Conservation (phyloP, 2,329 filamentous ascomycete species). For the Colletotrichum ledebouriae region DNA sequence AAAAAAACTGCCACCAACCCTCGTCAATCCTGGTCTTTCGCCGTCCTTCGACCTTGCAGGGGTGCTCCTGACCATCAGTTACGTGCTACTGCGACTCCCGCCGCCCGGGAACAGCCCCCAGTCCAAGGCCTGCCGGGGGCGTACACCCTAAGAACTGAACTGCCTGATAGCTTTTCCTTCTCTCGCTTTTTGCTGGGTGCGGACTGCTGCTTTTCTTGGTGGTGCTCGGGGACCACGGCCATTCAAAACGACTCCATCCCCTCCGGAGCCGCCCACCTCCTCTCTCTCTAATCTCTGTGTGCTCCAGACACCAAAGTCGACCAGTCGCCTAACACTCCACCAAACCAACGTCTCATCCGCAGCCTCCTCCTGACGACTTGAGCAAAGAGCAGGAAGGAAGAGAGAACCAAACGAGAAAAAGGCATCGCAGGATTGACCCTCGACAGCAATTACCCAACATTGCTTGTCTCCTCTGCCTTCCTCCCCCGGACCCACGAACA, state of each 20-base stretch:
- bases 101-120: constrained; percentile 36
- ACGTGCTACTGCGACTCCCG: constrained; percentile 40
- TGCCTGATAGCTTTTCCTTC: constrained; percentile 36
- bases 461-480: constrained; percentile 33
- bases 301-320: constrained; percentile 41
- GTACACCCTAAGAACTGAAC: constrained; percentile 9
- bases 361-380: constrained; percentile 22
- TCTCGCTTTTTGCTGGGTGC: constrained; percentile 27
- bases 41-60: constrained; percentile 31
- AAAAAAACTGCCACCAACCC: neutral
- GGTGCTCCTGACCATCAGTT: constrained; percentile 41
- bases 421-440: constrained; percentile 38
- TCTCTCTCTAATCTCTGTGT: constrained; percentile 39
- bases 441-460: constrained; percentile 24
- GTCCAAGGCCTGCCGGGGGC: constrained; percentile 20
- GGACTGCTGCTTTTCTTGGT: neutral
- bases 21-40: constrained; percentile 19
- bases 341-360: neutral
- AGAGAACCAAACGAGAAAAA: constrained; percentile 13
- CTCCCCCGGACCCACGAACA: constrained; percentile 26
- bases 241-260: constrained; percentile 44
- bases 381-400: constrained; percentile 14
- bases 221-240: constrained; percentile 24
- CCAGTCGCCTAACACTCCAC: constrained; percentile 19
- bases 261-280: constrained; percentile 38